Percentiles rank a stretch among this genome's conserved stretches.
These are phyloP conservation scores for Baudoinia panamericana DNA, from an alignment of 495 filamentous ascomycete genomes.

Conservation along the genomic window DNA sequence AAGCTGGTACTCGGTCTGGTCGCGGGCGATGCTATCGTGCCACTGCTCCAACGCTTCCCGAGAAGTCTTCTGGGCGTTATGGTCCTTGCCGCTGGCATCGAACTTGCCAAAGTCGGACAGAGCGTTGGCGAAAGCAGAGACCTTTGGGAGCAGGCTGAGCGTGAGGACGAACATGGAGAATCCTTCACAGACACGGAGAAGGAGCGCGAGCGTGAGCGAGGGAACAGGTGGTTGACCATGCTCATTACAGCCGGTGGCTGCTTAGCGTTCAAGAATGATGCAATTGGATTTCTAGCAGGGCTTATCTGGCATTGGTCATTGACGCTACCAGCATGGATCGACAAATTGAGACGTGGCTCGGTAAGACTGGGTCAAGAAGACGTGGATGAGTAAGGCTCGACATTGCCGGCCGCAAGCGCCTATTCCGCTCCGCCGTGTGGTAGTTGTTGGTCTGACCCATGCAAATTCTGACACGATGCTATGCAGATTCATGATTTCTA, in stretches of 20 bases:
- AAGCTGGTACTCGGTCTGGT: slow-evolving; percentile 67
- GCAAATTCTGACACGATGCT: no score
- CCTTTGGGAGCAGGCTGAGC: slow-evolving; percentile 33
- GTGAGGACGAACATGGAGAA: slow-evolving; percentile 20
- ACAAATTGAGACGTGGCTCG: no score
- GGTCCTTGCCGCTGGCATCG: slow-evolving; percentile 77
- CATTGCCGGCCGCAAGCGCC: no score
- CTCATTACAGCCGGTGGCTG: slow-evolving; percentile 67
- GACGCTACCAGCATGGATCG: slow-evolving; percentile 22
- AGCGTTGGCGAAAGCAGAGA: slow-evolving; percentile 62
- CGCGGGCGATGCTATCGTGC: slow-evolving; percentile 54
- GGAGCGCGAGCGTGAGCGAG: slow-evolving; percentile 47
- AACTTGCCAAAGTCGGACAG: slow-evolving; percentile 71
- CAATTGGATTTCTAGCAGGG: slow-evolving; percentile 71
- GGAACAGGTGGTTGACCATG: slow-evolving; percentile 73
- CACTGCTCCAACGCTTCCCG: slow-evolving; percentile 58
- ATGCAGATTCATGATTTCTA: no score
- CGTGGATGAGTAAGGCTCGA: no score
- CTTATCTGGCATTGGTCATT: slow-evolving; percentile 52
- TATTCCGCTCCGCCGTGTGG: no score
- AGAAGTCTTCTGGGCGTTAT: slow-evolving; percentile 65
- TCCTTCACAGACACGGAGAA: slow-evolving; percentile 16
- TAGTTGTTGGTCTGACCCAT: no score
- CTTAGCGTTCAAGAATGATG: slow-evolving; percentile 81
- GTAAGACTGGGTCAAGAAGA: no score